phyloP scores from a whole-genome alignment of 306 rosid species.

The Vigna reflexopilosa region DNA sequence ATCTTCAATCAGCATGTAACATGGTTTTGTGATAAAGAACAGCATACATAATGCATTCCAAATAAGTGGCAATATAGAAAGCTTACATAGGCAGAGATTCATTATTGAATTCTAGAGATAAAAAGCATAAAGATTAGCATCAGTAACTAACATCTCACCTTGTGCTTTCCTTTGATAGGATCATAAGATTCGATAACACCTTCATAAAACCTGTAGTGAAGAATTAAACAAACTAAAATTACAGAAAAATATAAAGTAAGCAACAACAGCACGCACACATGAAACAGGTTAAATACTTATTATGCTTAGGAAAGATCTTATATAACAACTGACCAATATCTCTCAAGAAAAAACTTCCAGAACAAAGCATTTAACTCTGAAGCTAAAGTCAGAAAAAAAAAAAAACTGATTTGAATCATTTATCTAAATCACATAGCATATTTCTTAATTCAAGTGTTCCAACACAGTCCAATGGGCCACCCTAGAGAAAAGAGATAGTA shows the following conservation, averaged over 20 bases:
- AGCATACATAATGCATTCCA: conserved; percentile 17
- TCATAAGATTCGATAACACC: conserved; percentile 66
- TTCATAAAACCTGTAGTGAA: conserved; percentile 73
- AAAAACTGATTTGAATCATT: not conserved
- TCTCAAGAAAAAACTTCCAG: not conserved
- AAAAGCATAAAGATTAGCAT: conserved; percentile 17
- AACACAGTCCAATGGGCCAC: conserved; percentile 7
- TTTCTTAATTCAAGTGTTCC: conserved; percentile 7
- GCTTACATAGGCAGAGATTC: conserved; percentile 4
- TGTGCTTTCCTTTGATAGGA: conserved; percentile 61
- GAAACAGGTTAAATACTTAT: conserved; percentile 13
- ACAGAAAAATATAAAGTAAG: conserved; percentile 6
- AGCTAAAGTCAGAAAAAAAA: conserved; percentile 5
- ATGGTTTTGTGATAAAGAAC: conserved; percentile 41
- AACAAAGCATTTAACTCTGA: conserved; percentile 18
- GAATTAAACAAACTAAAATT: conserved; percentile 11
- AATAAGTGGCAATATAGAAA: conserved; percentile 1
- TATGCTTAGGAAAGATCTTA: conserved; percentile 8
- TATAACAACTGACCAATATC: not conserved
- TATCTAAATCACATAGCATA: conserved; percentile 4
- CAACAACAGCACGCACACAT: not conserved
- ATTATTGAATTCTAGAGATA: not conserved
- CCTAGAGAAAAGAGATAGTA: conserved; percentile 21
- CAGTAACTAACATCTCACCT: conserved; percentile 56
- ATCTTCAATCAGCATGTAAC: conserved; percentile 31